Conservation (phyloP, 1,284 basidiomycete genomes). For the Sanghuangporus sanghuang region DNA sequence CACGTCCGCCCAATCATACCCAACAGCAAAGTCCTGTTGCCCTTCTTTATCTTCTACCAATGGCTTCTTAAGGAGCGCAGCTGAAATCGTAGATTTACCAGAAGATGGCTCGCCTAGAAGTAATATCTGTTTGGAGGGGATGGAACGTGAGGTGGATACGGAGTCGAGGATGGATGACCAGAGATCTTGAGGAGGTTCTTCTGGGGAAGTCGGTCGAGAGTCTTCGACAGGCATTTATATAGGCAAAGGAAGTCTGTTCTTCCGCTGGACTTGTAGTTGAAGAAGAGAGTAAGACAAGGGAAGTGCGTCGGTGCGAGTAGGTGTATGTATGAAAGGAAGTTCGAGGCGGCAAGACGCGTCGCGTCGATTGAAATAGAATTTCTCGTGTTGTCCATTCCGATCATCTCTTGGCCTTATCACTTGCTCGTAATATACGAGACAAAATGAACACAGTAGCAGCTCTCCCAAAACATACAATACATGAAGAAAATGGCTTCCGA, state of each 20-base stretch:
- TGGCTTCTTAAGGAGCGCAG: conserved; percentile 66
- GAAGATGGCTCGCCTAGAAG: conserved; percentile 73
- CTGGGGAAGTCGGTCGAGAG: conserved; percentile 59
- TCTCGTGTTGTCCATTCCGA: not conserved
- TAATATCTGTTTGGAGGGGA: conserved; percentile 80
- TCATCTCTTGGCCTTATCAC: not conserved
- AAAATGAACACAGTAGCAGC: conserved; percentile 38
- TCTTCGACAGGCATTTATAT: conserved; percentile 31
- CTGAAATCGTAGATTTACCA: conserved; percentile 70
- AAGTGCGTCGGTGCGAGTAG: not conserved
- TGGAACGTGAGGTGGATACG: conserved; percentile 80
- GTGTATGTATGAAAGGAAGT: not conserved
- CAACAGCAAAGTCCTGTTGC: conserved; percentile 70
- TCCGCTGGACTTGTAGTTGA: too few relatives aligned
- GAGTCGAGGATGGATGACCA: conserved; percentile 91
- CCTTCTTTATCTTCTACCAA: conserved; percentile 54
- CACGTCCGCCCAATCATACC: conserved; percentile 84
- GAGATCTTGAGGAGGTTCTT: conserved; percentile 71
- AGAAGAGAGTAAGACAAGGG: too few relatives aligned
- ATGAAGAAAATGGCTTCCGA: conserved; percentile 60
- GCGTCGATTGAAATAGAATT: not conserved
- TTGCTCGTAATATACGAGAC: conserved; percentile 13
- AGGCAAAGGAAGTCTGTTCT: too few relatives aligned
- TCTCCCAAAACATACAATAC: conserved; percentile 56
- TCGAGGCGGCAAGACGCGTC: conserved; percentile 7